phyloP scores from a whole-genome alignment of 192 early-diverging fungal genomes.

The Backusella australiensis region DNA sequence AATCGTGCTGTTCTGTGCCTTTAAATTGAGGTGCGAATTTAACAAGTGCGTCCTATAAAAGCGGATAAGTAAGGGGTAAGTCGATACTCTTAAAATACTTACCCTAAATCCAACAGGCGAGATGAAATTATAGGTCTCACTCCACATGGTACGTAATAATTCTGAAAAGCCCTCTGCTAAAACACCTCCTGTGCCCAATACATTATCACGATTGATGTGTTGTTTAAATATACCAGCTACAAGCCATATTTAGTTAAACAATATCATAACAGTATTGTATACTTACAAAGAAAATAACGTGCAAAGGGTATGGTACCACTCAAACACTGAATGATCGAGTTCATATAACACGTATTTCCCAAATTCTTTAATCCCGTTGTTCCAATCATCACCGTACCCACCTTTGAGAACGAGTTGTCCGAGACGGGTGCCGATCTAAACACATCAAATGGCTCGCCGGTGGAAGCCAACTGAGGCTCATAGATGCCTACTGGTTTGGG shows the following conservation, averaged over 20 bases:
- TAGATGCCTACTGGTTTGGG: not conserved
- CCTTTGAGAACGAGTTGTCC: constrained; percentile 36
- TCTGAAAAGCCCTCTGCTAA: constrained; percentile 76
- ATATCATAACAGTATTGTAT: no score
- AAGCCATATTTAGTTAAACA: no score
- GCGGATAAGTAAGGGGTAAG: no score
- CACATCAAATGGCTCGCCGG: not conserved
- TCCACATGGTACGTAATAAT: constrained; percentile 83
- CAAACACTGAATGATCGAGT: constrained; percentile 78
- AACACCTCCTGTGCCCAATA: constrained; percentile 69
- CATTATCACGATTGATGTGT: constrained; percentile 64
- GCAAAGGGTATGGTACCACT: constrained; percentile 68
- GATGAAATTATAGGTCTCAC: constrained; percentile 69
- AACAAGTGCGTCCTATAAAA: constrained; percentile 54
- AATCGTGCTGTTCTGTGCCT: constrained; percentile 93
- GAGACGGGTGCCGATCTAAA: not conserved
- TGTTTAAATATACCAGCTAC: constrained; percentile 60
- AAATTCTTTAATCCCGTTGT: constrained; percentile 75
- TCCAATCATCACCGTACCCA: constrained; percentile 50
- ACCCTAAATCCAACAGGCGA: constrained; percentile 78
- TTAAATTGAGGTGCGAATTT: constrained; percentile 79
- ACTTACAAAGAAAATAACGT: constrained; percentile 58
- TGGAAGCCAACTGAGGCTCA: not conserved
- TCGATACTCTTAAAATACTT: not conserved
- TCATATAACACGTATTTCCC: constrained; percentile 89